Base-by-base conservation (phyloP, 148 eudicot genomes). In the Silene latifolia region DNA sequence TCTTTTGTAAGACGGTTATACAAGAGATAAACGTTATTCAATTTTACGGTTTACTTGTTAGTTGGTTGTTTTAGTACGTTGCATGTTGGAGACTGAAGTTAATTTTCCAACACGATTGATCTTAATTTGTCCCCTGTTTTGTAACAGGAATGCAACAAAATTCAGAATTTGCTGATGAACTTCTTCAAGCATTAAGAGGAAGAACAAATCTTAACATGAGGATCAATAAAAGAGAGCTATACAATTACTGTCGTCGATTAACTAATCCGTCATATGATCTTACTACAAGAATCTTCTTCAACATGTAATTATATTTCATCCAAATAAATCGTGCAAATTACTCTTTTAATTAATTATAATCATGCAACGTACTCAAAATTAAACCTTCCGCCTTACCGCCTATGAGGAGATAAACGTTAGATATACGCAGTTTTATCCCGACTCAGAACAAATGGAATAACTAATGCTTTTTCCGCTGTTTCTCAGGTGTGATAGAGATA, bases 401-500 rank as follows among this genome's bases (percentile, higher is more conserved):
- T 2, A 32, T 32, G 35, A 32, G 35, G 35, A 32, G 35, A 32
- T 2, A 32, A 32, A 4, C 4, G 44, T 39, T 39, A 39, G 44
- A 39, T 39, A 39, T 39, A 39, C 9, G 9, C 44, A 39, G 9
- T 39, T 39, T 39, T 39, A 39, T 39, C 44, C 44, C 42, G 29
- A 27, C 29, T 27, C 29, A 27, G 3, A 35, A 4, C 44, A 39
- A 39, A 39, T 7, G 8, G 44, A 39, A 39, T 5, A 4, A 7
- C 24, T 42, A 17, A 14, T 9, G 18, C 9, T 57, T 15, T 6
- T 4, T 6, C 54, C 4, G 0, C 44, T 73, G 0, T 51, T 19
- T 20, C n/a, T 42, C 76, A 83, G 83, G 83, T 80, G 84, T 81
- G 86, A 80, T 69, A 78, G 39, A 67, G 77, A 78, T 24, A 80